A percentile compares a stretch with the other conserved stretches of the same genome.
Evolutionary conservation across 768 basidiomycete genomes (phyloP).

Genomic region (Boletales sp.): DNA sequence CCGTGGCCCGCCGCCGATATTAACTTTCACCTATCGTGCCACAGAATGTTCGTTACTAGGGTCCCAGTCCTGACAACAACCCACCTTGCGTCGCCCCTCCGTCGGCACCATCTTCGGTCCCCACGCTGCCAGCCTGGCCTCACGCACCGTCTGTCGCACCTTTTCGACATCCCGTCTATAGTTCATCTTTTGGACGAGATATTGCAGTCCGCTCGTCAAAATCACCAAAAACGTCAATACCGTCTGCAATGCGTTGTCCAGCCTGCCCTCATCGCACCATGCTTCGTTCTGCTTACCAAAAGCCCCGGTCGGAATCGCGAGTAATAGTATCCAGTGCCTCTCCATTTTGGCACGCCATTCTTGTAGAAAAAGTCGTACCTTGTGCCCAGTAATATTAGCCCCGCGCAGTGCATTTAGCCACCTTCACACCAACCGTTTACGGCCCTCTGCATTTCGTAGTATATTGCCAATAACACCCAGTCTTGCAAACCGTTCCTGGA

Average conservation of each 20-base stretch:
- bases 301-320: constrained; percentile 93
- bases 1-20: constrained; percentile 51
- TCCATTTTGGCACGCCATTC: constrained; percentile 96
- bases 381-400: constrained; percentile 1
- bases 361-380: constrained; percentile 95
- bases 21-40: constrained; percentile 62
- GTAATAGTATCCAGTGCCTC: constrained; percentile 96
- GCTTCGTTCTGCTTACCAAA: constrained; percentile 43
- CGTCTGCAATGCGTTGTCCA: constrained; percentile 39
- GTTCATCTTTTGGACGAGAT: constrained; percentile 73
- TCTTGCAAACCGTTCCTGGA: constrained; percentile 89
- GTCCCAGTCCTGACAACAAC: constrained; percentile 9
- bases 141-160: constrained; percentile 55
- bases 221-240: constrained; percentile 75
- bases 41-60: constrained; percentile 6
- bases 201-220: constrained; percentile 79
- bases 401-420: not conserved
- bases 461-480: constrained; percentile 84
- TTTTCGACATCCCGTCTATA: constrained; percentile 68
- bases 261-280: not conserved
- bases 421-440: constrained; percentile 59
- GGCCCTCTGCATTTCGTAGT: constrained; percentile 67
- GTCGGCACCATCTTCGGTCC: constrained; percentile 68
- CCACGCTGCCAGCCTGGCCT: constrained; percentile 78
- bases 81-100: constrained; percentile 66